Conservation (phyloP, 2,329 filamentous ascomycete species). For the Bipolaris victoriae region DNA sequence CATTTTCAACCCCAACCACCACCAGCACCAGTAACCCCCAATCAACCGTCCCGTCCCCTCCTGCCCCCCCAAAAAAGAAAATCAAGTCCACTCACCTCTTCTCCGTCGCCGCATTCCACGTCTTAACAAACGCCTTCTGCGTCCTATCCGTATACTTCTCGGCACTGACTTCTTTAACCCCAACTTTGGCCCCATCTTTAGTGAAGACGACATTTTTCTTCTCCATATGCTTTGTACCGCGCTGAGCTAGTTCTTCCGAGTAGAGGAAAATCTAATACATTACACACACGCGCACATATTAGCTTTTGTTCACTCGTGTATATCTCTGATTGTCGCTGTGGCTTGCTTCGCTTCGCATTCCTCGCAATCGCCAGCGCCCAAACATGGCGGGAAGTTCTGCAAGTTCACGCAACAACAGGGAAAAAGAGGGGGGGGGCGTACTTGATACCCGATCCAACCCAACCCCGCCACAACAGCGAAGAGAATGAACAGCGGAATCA, state of each 20-base stretch:
- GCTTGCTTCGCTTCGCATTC: too few relatives aligned
- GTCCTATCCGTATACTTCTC: slow-evolving; percentile 77
- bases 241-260: slow-evolving; percentile 68
- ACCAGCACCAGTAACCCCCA: neutral
- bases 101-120: slow-evolving; percentile 54
- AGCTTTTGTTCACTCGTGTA: too few relatives aligned
- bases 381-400: neutral
- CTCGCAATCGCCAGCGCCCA: too few relatives aligned
- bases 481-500: slow-evolving; percentile 71
- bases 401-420: neutral
- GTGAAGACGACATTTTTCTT: slow-evolving; percentile 77
- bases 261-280: slow-evolving; percentile 64
- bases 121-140: slow-evolving; percentile 63
- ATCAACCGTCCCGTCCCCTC: neutral
- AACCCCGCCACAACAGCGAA: slow-evolving; percentile 63
- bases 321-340: too few relatives aligned
- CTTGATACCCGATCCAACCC: slow-evolving; percentile 72
- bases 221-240: slow-evolving; percentile 72
- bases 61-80: neutral
- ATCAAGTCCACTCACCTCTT: slow-evolving; percentile 10
- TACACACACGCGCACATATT: too few relatives aligned
- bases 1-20: too few relatives aligned
- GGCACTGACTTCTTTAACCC: slow-evolving; percentile 69
- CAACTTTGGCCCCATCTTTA: slow-evolving; percentile 75
- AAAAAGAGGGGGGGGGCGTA: slow-evolving; percentile 16